These are phyloP conservation scores for Bacidia rubella DNA, from an alignment of 495 filamentous ascomycete species.

Conservation along the genomic window DNA sequence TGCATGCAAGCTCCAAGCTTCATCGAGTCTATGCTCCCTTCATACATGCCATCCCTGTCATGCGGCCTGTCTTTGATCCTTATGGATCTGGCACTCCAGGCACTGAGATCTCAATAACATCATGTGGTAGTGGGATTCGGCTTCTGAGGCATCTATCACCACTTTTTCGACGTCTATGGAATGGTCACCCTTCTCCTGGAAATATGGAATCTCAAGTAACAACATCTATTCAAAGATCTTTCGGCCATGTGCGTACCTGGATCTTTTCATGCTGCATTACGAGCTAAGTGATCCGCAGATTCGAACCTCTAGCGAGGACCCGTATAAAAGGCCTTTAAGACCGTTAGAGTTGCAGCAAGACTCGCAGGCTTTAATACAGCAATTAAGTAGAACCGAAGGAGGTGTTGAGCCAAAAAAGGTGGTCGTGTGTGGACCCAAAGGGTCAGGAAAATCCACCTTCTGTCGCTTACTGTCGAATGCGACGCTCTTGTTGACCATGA, in stretches of 20 bases:
- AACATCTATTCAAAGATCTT: slow-evolving; percentile 4
- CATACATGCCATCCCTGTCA: slow-evolving; percentile 63
- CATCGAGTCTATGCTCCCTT: slow-evolving; percentile 59
- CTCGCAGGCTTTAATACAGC: slow-evolving; percentile 34
- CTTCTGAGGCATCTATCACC: slow-evolving; percentile 51
- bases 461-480: slow-evolving; percentile 62
- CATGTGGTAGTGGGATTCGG: slow-evolving; percentile 40
- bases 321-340: slow-evolving; percentile 38
- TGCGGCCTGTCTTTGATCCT: slow-evolving; percentile 40
- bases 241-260: not conserved
- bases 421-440: slow-evolving; percentile 67
- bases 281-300: too few species aligned
- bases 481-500: slow-evolving; percentile 38
- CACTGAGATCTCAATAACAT: slow-evolving; percentile 39
- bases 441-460: slow-evolving; percentile 79
- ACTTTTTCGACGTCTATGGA: slow-evolving; percentile 63
- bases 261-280: slow-evolving; percentile 5
- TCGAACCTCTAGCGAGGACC: slow-evolving; percentile 34
- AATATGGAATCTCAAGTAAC: too few species aligned
- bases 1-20: slow-evolving; percentile 36
- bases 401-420: slow-evolving; percentile 31
- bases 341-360: slow-evolving; percentile 49
- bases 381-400: slow-evolving; percentile 25
- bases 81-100: slow-evolving; percentile 30
- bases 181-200: slow-evolving; percentile 36